These are phyloP conservation scores for Suhomyces ambrosiae DNA, from an alignment of 1,139 yeast genomes.

Conservation along the genomic window DNA sequence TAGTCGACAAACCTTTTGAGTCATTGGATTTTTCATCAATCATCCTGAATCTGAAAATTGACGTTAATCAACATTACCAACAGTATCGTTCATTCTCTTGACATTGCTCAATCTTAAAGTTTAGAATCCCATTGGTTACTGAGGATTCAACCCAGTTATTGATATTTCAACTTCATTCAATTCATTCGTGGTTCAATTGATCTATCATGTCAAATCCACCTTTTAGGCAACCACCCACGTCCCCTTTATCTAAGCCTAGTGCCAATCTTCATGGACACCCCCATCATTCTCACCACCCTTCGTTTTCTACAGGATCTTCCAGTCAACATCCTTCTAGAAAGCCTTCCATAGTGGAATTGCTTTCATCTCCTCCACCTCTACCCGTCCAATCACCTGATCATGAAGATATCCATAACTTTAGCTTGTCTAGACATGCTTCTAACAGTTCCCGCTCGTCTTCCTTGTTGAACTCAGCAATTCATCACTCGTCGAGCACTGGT, in stretches of 20 bases:
- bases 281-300: conserved; percentile 10
- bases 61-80: no score
- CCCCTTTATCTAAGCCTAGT: conserved; percentile 16
- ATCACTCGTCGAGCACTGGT: conserved; percentile 19
- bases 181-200: not conserved
- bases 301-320: conserved; percentile 13
- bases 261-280: conserved; percentile 8
- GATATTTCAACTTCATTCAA: not conserved
- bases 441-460: conserved; percentile 36
- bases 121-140: not conserved
- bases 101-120: no score
- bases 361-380: conserved; percentile 82
- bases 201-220: conserved; percentile 20
- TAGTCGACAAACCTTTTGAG: not conserved
- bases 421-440: conserved; percentile 49
- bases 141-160: not conserved
- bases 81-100: no score
- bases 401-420: conserved; percentile 40
- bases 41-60: no score
- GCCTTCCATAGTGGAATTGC: conserved; percentile 78
- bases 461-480: conserved; percentile 14
- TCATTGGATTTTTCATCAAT: not conserved
- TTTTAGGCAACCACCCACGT: conserved; percentile 19
- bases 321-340: conserved; percentile 45
- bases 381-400: conserved; percentile 28